Percentiles rank a stretch among this genome's conserved stretches.
These are phyloP conservation scores for Fusarium nurragi DNA, from an alignment of 2,329 filamentous ascomycete genomes.

Conservation along the genomic window DNA sequence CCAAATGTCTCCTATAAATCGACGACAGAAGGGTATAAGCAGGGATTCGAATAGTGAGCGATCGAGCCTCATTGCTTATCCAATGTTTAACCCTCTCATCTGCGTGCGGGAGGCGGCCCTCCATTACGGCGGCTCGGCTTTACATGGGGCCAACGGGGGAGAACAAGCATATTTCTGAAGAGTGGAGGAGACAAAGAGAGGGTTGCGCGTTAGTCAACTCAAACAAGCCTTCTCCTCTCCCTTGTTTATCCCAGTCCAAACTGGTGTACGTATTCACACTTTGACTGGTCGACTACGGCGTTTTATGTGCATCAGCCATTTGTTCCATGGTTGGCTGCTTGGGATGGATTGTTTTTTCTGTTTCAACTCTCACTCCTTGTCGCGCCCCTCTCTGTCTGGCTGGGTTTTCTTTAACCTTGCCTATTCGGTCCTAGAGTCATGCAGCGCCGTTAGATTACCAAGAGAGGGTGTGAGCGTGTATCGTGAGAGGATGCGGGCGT, in stretches of 20 bases:
- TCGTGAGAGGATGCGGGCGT: conserved; percentile 25
- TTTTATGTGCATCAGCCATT: conserved; percentile 36
- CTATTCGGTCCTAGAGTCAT: conserved; percentile 23
- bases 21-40: background rate
- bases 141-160: conserved; percentile 11
- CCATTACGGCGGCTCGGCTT: conserved; percentile 16
- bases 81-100: conserved; percentile 19
- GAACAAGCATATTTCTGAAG: conserved; percentile 12
- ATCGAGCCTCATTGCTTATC: conserved; percentile 26
- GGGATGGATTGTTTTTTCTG: conserved; percentile 13
- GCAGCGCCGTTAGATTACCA: conserved; percentile 30
- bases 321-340: conserved; percentile 20
- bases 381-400: conserved; percentile 12
- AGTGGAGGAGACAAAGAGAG: conserved; percentile 7
- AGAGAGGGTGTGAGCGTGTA: conserved; percentile 21
- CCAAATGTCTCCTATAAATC: background rate
- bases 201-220: conserved; percentile 13
- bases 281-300: conserved; percentile 29
- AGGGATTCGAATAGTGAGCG: conserved; percentile 14
- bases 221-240: conserved; percentile 2
- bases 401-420: conserved; percentile 12
- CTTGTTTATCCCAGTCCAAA: conserved; percentile 5
- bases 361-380: background rate
- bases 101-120: conserved; percentile 22
- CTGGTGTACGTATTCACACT: conserved; percentile 7